These are phyloP conservation scores for Eragrostis nindensis DNA, from an alignment of 176 grass and related monocot species.

Conservation along the genomic window DNA sequence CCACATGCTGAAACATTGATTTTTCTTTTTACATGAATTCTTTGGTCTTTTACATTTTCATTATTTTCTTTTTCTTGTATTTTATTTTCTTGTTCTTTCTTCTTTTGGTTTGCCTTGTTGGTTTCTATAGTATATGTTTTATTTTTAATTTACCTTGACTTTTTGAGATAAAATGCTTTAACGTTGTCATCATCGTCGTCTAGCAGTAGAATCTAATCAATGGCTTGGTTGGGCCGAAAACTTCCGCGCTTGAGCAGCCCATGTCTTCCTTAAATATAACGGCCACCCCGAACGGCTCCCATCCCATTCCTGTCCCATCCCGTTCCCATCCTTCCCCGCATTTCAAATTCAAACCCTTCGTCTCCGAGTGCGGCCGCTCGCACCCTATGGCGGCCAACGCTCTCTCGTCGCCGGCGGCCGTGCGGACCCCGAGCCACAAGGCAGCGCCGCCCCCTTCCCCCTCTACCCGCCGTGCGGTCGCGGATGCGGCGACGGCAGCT, in stretches of 20 bases:
- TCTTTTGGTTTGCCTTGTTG: no score
- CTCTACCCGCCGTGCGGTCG: conserved; percentile 28
- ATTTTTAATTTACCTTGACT: no score
- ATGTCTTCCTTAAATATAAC: conserved; percentile 19
- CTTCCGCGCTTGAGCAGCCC: background rate
- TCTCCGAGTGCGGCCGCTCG: background rate
- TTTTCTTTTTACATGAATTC: no score
- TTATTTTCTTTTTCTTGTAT: no score
- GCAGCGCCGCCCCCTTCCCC: conserved; percentile 41
- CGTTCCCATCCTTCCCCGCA: conserved; percentile 5
- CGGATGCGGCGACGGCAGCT: conserved; percentile 35
- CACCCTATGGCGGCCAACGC: conserved; percentile 56
- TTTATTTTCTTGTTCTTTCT: no score
- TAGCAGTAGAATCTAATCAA: no score
- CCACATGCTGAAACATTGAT: no score
- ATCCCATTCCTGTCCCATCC: background rate
- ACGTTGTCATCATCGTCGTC: no score
- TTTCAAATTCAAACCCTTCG: conserved; percentile 59
- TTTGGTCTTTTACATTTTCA: no score
- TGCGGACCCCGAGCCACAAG: conserved; percentile 61
- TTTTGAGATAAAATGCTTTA: no score
- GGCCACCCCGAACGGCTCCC: conserved; percentile 22
- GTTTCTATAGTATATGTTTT: no score
- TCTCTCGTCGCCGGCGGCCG: conserved; percentile 42
- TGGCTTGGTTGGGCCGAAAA: conserved; percentile 1